Base-by-base conservation (phyloP, 2,329 filamentous ascomycete species). In the Scedosporium aurantiacum region DNA sequence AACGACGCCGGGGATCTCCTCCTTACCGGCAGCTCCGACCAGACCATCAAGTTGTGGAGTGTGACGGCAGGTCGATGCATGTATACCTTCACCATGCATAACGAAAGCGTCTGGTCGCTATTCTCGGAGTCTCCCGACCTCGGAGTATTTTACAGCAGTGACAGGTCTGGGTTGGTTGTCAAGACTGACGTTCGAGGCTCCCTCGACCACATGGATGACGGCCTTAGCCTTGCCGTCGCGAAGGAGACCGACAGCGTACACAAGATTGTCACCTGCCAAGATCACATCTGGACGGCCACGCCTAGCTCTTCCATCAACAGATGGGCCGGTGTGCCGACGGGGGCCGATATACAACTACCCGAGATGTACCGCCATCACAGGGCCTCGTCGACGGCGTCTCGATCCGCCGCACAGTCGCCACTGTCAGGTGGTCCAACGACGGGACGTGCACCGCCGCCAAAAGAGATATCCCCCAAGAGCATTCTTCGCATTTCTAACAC, bases 1-100 rank as follows among this genome's bases (percentile, higher is more conserved):
- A 96, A 90, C 68, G 86, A 93, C 66, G 86, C 89, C 63, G 92
- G 91, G 45, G 91, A 96, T 70, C 95, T 86, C 47, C 90, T 99
- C 67, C 84, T 99, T 79, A 96, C 93, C 0, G 92, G 91, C 14
- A 96, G 92, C 67, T 93, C 93, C 1, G 94, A 99, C 72, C 91
- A 96, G 75, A 97, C 94, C 0, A 88, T 99, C 77, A 99, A 99
- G 76, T 85, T 97, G 62, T 99, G 94, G 94, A 97, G 92, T 66
- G 87, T 97, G 67, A 94, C 90, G 10, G 93, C 91, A 23, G 94
- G 94, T 61, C 83, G 94, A 67, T 99, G 94, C 79, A 93, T 97
- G 88, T 91, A 97, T 74, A 99, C 94, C 0, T 82, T 99, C 67
- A 97, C 92, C 61, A 99, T 99, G 94, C 94, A 99, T 75, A 96